Percentiles rank a stretch among this genome's conserved stretches.
Evolutionary conservation across 2,329 filamentous ascomycete species (phyloP).

Genomic region (Mycosphaerella sp.): DNA sequence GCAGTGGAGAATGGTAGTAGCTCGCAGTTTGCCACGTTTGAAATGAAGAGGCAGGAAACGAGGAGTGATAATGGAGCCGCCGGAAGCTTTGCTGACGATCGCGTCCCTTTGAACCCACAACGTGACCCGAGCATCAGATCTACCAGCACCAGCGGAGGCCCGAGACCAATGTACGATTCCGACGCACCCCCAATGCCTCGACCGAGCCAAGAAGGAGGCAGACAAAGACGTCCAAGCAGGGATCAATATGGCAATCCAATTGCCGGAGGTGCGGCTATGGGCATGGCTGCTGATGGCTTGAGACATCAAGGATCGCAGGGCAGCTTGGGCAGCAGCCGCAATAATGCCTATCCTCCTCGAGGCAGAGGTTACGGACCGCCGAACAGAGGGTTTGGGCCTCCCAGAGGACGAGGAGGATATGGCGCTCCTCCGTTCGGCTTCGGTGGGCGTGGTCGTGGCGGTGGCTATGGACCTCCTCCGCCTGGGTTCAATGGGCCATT

Average conservation of each 20-base stretch:
- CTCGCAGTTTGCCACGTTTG: constrained; percentile 58
- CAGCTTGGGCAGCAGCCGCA: constrained; percentile 39
- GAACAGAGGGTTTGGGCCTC: constrained; percentile 40
- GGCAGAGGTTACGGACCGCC: constrained; percentile 32
- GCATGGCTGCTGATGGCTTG: constrained; percentile 36
- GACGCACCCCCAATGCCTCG: constrained; percentile 36
- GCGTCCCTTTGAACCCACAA: constrained; percentile 59
- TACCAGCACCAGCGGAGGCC: constrained; percentile 33
- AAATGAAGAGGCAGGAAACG: constrained; percentile 51
- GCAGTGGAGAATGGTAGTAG: constrained; percentile 50
- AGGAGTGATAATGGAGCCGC: constrained; percentile 33
- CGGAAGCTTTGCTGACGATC: constrained; percentile 52
- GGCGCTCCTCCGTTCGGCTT: constrained; percentile 36
- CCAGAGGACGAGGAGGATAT: constrained; percentile 48
- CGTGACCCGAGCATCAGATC: constrained; percentile 53
- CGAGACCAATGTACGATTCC: constrained; percentile 36
- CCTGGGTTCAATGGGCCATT: constrained; percentile 28
- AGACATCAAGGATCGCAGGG: constrained; percentile 45
- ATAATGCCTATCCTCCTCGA: constrained; percentile 16
- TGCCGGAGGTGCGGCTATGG: constrained; percentile 32
- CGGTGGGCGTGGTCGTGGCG: constrained; percentile 45
- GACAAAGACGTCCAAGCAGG: constrained; percentile 36
- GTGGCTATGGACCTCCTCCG: constrained; percentile 31
- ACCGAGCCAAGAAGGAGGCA: constrained; percentile 28
- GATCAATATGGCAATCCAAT: constrained; percentile 62